A percentile compares a stretch with the other conserved stretches of the same genome.
These are phyloP conservation scores for Candida corydali DNA, from an alignment of 805 yeast species.

Conservation along the genomic window DNA sequence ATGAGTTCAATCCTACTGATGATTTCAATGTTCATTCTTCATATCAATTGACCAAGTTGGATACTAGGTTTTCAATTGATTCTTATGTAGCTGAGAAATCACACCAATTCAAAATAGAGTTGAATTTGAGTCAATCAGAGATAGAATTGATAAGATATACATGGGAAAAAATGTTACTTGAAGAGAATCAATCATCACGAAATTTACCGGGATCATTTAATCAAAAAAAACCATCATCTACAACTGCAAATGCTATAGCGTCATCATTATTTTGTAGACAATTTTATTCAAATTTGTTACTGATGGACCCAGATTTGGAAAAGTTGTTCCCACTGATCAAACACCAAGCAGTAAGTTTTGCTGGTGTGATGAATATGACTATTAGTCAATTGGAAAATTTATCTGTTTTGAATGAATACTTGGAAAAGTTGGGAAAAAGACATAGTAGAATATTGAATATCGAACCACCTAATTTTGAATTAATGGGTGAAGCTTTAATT, in stretches of 20 bases:
- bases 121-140: conserved; percentile 29
- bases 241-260: conserved; percentile 16
- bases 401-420: conserved; percentile 51
- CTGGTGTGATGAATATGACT: conserved; percentile 70
- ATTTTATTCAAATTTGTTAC: conserved; percentile 64
- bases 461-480: conserved; percentile 61
- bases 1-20: not conserved
- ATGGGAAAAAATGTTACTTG: conserved; percentile 43
- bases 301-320: conserved; percentile 59
- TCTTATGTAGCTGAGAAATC: conserved; percentile 14
- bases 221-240: not conserved
- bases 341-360: conserved; percentile 78
- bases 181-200: conserved; percentile 10
- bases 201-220: conserved; percentile 13
- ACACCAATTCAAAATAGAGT: conserved; percentile 16
- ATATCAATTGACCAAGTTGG: conserved; percentile 23
- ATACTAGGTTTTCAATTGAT: conserved; percentile 18
- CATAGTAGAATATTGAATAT: conserved; percentile 75
- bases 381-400: conserved; percentile 62
- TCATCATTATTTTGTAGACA: conserved; percentile 68
- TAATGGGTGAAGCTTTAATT: conserved; percentile 70
- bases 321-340: conserved; percentile 66
- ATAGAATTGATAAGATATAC: conserved; percentile 44
- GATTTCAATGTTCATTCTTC: conserved; percentile 6
- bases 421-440: conserved; percentile 63